phyloP scores from a whole-genome alignment of 345 rosid genomes.

The Ricinus communis region DNA sequence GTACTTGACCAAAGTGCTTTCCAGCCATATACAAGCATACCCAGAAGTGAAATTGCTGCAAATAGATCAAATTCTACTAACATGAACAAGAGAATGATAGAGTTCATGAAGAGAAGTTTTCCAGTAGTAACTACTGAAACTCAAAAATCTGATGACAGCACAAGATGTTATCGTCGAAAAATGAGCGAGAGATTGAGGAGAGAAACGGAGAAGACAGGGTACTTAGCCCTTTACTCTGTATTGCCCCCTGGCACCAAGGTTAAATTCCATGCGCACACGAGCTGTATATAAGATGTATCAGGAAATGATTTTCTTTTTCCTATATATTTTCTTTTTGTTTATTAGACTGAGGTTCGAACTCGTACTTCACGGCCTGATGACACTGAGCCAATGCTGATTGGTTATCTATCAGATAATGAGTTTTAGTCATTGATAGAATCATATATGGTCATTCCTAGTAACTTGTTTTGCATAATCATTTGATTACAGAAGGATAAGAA shows the following conservation, averaged over 20 bases:
- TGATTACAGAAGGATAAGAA: constrained; percentile 56
- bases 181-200: constrained; percentile 73
- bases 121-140: constrained; percentile 1
- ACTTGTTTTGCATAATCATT: too few species aligned
- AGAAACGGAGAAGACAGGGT: constrained; percentile 56
- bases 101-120: constrained; percentile 43
- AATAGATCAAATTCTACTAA: constrained; percentile 16
- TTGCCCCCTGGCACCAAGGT: constrained; percentile 71
- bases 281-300: too few species aligned
- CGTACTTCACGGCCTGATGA: too few species aligned
- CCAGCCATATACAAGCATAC: constrained; percentile 27
- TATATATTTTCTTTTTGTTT: too few species aligned
- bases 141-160: constrained; percentile 35
- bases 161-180: constrained; percentile 47
- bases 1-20: constrained; percentile 43
- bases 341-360: too few species aligned
- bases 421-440: too few species aligned
- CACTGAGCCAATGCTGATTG: too few species aligned
- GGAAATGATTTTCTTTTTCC: too few species aligned
- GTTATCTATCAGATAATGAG: too few species aligned
- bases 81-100: constrained; percentile 55
- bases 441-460: too few species aligned
- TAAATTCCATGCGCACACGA: neutral
- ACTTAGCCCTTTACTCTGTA: constrained; percentile 49
- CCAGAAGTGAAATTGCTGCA: constrained; percentile 3